Evolutionary conservation across 768 basidiomycete species (phyloP).

Genomic region (Cystobasidium ongulense): DNA sequence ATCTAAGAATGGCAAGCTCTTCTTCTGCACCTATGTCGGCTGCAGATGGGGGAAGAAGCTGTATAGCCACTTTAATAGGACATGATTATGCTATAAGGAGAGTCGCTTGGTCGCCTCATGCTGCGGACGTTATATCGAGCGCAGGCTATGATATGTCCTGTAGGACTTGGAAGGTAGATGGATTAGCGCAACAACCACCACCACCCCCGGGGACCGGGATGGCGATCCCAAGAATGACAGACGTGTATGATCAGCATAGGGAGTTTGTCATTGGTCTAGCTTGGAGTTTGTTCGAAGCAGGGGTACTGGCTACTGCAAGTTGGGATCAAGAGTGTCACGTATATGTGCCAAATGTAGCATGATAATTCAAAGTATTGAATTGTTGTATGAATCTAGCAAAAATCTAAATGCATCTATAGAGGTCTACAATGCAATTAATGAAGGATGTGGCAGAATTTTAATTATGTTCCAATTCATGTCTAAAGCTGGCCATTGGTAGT

Average conservation of each 20-base stretch:
- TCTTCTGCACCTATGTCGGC: constrained; percentile 50
- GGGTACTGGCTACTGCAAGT: constrained; percentile 74
- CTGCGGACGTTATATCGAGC: constrained; percentile 46
- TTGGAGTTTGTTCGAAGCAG: constrained; percentile 88
- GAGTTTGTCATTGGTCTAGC: constrained; percentile 88
- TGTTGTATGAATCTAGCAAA: neutral
- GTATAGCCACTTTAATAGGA: constrained; percentile 55
- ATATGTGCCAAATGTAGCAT: constrained; percentile 43
- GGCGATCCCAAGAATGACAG: constrained; percentile 48
- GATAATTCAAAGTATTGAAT: neutral
- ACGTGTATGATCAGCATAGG: constrained; percentile 72
- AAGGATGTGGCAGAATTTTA: neutral
- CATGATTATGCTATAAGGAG: constrained; percentile 86
- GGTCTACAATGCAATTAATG: neutral
- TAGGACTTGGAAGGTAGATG: constrained; percentile 58
- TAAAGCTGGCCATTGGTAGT: neutral
- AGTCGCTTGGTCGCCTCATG: constrained; percentile 60
- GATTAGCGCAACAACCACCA: neutral
- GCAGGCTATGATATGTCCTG: constrained; percentile 93
- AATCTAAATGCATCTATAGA: neutral
- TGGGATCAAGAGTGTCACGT: constrained; percentile 83
- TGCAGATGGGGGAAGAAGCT: constrained; percentile 44
- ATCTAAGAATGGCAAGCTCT: constrained; percentile 72
- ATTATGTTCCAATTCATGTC: neutral
- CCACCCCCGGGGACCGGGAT: neutral